These are phyloP conservation scores for Podospora fimiseda DNA, from an alignment of 495 filamentous ascomycete genomes.

Conservation along the genomic window DNA sequence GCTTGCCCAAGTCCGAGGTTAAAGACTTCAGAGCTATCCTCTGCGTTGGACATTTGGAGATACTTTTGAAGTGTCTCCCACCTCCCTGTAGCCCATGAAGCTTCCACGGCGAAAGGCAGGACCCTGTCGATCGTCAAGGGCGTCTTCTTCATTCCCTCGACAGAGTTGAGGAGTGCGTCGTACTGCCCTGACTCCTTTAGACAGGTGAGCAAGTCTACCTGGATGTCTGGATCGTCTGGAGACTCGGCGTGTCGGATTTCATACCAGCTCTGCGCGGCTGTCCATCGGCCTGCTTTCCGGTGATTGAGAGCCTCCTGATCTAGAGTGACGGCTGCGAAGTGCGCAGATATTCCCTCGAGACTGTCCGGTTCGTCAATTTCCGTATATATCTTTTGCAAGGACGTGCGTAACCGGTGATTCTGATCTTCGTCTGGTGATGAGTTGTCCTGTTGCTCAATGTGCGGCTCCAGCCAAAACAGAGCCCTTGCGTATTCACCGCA, in stretches of 20 bases:
- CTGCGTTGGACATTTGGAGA: conserved; percentile 44
- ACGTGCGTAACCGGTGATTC: conserved; percentile 57
- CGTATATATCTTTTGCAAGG: conserved; percentile 86
- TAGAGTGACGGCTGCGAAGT: conserved; percentile 72
- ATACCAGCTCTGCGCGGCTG: conserved; percentile 97
- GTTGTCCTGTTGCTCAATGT: conserved; percentile 58
- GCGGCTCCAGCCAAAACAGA: conserved; percentile 88
- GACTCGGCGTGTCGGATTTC: conserved; percentile 75
- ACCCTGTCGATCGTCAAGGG: conserved; percentile 48
- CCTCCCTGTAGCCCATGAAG: conserved; percentile 79
- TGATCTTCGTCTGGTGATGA: conserved; percentile 29
- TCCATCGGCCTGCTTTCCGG: conserved; percentile 90
- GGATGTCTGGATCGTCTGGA: conserved; percentile 67
- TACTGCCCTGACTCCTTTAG: conserved; percentile 89
- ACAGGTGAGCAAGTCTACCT: conserved; percentile 79
- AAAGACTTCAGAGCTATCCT: conserved; percentile 61
- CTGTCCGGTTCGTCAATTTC: conserved; percentile 97
- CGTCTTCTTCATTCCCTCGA: conserved; percentile 65
- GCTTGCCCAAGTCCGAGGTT: conserved; percentile 73
- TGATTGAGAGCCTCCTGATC: conserved; percentile 91
- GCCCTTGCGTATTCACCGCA: conserved; percentile 90
- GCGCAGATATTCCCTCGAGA: conserved; percentile 85
- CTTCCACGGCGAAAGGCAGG: conserved; percentile 78
- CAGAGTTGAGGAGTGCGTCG: conserved; percentile 77
- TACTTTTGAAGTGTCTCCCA: conserved; percentile 72